Conservation (phyloP, 108 stramenopile genomes). For the Cyclotella baltica region DNA sequence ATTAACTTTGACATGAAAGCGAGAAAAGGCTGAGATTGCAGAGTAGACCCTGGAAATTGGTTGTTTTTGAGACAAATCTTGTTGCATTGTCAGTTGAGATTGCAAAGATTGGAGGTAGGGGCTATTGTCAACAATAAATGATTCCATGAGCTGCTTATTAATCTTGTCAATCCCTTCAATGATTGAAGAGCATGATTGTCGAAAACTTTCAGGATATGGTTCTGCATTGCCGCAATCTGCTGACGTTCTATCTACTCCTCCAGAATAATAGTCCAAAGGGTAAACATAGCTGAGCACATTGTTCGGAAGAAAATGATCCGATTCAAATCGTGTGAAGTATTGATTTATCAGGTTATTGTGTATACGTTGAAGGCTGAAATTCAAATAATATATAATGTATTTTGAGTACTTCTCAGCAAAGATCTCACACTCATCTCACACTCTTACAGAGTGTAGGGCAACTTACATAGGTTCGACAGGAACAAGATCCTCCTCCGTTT, state of each 20-base stretch:
- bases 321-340: slow-evolving; percentile 60
- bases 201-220: slow-evolving; percentile 24
- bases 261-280: slow-evolving; percentile 59
- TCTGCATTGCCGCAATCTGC: neutral
- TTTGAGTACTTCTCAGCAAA: too few species aligned
- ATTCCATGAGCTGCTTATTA: slow-evolving; percentile 25
- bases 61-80: slow-evolving; percentile 17
- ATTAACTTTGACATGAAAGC: slow-evolving; percentile 58
- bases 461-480: slow-evolving; percentile 58
- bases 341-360: slow-evolving; percentile 56
- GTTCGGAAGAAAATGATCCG: slow-evolving; percentile 64
- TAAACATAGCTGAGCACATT: slow-evolving; percentile 67
- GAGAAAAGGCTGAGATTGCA: slow-evolving; percentile 40
- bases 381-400: too few species aligned
- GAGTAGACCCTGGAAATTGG: slow-evolving; percentile 18
- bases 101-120: slow-evolving; percentile 17
- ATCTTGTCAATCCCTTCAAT: slow-evolving; percentile 4
- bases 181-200: neutral
- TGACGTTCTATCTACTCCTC: neutral
- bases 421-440: neutral
- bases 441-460: neutral
- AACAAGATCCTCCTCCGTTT: slow-evolving; percentile 62
- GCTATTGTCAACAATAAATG: slow-evolving; percentile 42
- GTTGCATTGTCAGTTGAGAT: slow-evolving; percentile 7
- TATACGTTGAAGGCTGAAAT: slow-evolving; percentile 62